phyloP scores from a whole-genome alignment of 495 filamentous ascomycete species.

The Extremus antarcticus region DNA sequence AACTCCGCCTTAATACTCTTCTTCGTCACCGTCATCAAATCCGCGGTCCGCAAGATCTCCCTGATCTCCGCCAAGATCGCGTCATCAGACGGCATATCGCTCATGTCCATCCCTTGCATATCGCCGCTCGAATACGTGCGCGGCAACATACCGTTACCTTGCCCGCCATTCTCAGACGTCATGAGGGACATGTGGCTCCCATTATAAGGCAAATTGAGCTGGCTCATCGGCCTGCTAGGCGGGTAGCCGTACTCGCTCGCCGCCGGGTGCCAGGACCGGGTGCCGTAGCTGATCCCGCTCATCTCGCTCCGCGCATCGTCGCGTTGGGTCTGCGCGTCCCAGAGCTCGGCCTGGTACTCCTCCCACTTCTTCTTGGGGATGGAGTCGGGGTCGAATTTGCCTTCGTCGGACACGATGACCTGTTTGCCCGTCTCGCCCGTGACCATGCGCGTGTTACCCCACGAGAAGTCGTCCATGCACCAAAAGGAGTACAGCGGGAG shows the following conservation, averaged over 20 bases:
- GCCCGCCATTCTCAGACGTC: not conserved
- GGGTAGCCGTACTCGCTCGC: conserved; percentile 48
- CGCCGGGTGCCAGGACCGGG: conserved; percentile 59
- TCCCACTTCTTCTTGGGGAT: conserved; percentile 99
- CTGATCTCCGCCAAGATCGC: conserved; percentile 85
- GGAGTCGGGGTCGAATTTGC: conserved; percentile 86
- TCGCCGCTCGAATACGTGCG: not conserved
- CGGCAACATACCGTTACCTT: not conserved
- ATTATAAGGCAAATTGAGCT: conserved; percentile 47
- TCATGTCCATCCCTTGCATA: not conserved
- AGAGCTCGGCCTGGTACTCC: conserved; percentile 94
- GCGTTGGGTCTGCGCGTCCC: conserved; percentile 77
- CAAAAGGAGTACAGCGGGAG: conserved; percentile 95
- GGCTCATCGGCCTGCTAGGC: conserved; percentile 61
- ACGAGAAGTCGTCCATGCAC: conserved; percentile 99
- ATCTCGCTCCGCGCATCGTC: conserved; percentile 76
- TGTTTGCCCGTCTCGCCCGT: conserved; percentile 92
- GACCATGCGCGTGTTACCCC: conserved; percentile 94
- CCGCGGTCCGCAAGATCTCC: conserved; percentile 79
- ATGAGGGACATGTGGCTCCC: not conserved
- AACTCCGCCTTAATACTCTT: conserved; percentile 93
- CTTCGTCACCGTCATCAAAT: conserved; percentile 97
- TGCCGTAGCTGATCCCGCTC: conserved; percentile 84
- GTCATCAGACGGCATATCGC: conserved; percentile 67
- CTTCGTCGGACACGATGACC: conserved; percentile 90